Conservation (phyloP, 495 filamentous ascomycete genomes). For the Neurospora pannonica region DNA sequence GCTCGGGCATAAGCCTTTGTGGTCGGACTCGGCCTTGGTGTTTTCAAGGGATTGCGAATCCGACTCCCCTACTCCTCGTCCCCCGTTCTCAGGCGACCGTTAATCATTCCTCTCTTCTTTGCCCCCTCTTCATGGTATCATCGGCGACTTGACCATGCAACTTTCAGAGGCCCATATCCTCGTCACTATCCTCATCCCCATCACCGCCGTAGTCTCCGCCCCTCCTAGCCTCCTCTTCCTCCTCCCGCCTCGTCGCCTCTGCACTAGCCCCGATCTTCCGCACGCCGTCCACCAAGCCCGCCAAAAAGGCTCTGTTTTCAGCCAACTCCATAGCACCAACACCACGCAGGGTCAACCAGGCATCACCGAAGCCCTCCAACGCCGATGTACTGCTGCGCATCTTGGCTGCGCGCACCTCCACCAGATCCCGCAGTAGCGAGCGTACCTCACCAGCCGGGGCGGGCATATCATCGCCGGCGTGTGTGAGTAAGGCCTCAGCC, state of each 20-base stretch:
- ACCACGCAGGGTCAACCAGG: conserved; percentile 66
- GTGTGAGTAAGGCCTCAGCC: conserved; percentile 72
- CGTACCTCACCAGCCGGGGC: conserved; percentile 60
- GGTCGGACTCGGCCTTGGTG: not conserved
- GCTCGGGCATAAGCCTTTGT: not conserved
- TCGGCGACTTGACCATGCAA: not conserved
- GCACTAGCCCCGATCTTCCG: conserved; percentile 53
- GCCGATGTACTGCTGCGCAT: conserved; percentile 63
- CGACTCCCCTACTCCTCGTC: not conserved
- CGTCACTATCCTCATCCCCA: conserved; percentile 38
- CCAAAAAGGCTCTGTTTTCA: conserved; percentile 76
- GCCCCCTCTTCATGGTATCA: not conserved
- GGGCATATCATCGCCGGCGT: conserved; percentile 75
- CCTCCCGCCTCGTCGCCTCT: conserved; percentile 46
- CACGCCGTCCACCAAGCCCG: conserved; percentile 78
- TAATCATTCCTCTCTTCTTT: not conserved
- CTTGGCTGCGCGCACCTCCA: conserved; percentile 85
- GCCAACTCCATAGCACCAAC: conserved; percentile 86
- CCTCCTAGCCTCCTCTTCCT: conserved; percentile 39
- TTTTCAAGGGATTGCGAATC: not conserved
- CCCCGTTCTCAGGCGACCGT: not conserved
- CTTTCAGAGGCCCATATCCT: conserved; percentile 36
- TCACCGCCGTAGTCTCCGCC: conserved; percentile 28
- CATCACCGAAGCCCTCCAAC: conserved; percentile 57
- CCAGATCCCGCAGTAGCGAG: conserved; percentile 66